Evolutionary conservation across 345 rosid species (phyloP).

Genomic region (Salix exigua): DNA sequence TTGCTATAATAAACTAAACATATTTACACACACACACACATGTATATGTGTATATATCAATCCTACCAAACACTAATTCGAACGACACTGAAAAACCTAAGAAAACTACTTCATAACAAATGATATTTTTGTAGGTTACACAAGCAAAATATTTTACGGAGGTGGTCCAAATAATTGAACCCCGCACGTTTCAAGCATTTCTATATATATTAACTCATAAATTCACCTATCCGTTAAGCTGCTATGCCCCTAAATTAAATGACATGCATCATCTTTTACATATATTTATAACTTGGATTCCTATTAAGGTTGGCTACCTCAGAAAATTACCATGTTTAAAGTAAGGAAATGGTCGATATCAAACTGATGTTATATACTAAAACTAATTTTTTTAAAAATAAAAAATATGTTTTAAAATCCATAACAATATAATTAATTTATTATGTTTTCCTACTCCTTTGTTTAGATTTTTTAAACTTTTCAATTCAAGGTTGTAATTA

Average conservation of each 20-base stretch:
- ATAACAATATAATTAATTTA: no score
- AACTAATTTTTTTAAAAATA: no score
- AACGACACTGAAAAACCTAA: not conserved
- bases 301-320: no score
- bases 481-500: no score
- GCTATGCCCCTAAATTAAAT: conserved; percentile 15
- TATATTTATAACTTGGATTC: no score
- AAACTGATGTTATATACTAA: no score
- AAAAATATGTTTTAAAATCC: no score
- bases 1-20: not conserved
- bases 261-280: not conserved
- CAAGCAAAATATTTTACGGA: not conserved
- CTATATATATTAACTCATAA: not conserved
- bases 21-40: not conserved
- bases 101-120: not conserved
- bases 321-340: no score
- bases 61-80: not conserved
- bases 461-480: no score
- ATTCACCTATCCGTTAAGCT: conserved; percentile 11
- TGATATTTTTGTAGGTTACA: not conserved
- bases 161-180: conserved; percentile 7
- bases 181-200: not conserved
- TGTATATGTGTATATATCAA: not conserved
- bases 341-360: no score
- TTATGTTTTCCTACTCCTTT: no score